These are phyloP conservation scores for Pichia sporocuriosa DNA, from an alignment of 805 yeast species.

Conservation along the genomic window DNA sequence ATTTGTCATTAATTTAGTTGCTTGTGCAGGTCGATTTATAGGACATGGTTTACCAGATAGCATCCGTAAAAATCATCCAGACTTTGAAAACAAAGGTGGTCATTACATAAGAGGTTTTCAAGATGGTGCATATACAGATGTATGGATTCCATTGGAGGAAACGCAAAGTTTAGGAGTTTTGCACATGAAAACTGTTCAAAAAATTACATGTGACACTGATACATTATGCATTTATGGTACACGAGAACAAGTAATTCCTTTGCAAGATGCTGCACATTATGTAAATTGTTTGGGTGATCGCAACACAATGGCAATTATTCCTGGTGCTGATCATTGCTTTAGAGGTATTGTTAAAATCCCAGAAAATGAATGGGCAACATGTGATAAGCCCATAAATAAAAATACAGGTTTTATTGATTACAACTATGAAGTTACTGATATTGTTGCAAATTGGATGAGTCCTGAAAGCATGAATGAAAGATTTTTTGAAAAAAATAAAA, in stretches of 20 bases:
- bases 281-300: constrained; percentile 53
- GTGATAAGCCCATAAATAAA: constrained; percentile 28
- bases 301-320: constrained; percentile 51
- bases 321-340: constrained; percentile 76
- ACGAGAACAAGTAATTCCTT: constrained; percentile 58
- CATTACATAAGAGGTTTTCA: constrained; percentile 38
- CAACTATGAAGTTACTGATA: constrained; percentile 44
- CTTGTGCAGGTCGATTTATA: constrained; percentile 65
- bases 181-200: constrained; percentile 32
- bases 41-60: constrained; percentile 41
- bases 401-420: constrained; percentile 43
- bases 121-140: constrained; percentile 39
- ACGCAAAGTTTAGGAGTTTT: constrained; percentile 42
- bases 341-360: constrained; percentile 43
- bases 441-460: constrained; percentile 42
- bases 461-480: constrained; percentile 41
- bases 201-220: constrained; percentile 37
- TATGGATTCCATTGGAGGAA: constrained; percentile 45
- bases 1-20: constrained; percentile 55
- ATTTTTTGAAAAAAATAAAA: constrained; percentile 35
- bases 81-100: constrained; percentile 38
- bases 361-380: constrained; percentile 23
- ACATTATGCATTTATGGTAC: constrained; percentile 66
- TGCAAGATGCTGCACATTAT: constrained; percentile 52
- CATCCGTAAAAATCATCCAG: constrained; percentile 28